phyloP scores from a whole-genome alignment of 2,329 filamentous ascomycete genomes.

The Cytospora chrysosperma region DNA sequence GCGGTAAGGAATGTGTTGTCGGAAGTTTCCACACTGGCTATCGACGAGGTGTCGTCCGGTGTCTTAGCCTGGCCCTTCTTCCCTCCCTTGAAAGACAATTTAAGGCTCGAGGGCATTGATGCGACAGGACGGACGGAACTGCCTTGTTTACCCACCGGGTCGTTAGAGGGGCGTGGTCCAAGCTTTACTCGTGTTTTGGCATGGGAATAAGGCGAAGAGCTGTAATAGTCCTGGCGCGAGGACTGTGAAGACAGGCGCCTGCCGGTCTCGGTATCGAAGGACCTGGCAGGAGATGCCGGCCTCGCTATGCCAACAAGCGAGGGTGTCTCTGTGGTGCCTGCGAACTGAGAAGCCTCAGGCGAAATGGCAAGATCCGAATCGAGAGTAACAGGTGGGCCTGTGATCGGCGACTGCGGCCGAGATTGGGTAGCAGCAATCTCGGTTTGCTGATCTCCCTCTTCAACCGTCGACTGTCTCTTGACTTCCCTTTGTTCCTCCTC shows the following conservation, averaged over 20 bases:
- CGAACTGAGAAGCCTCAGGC: conserved; percentile 51
- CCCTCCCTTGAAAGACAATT: conserved; percentile 60
- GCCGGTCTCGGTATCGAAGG: conserved; percentile 39
- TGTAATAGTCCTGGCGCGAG: conserved; percentile 50
- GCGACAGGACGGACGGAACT: conserved; percentile 71
- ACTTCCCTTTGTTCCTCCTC: conserved; percentile 65
- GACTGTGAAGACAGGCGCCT: conserved; percentile 53
- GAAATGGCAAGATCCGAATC: conserved; percentile 52
- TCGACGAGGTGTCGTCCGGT: conserved; percentile 37
- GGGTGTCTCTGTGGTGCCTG: conserved; percentile 49
- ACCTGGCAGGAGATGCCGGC: conserved; percentile 46
- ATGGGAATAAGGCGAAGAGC: conserved; percentile 48
- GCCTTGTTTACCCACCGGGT: conserved; percentile 60
- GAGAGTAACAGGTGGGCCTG: conserved; percentile 45
- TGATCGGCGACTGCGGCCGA: conserved; percentile 34
- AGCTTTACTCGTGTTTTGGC: conserved; percentile 83
- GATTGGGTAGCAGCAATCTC: conserved; percentile 30
- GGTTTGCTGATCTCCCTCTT: conserved; percentile 41
- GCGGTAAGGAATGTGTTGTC: conserved; percentile 39
- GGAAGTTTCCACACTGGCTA: conserved; percentile 35
- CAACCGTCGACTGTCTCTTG: conserved; percentile 57
- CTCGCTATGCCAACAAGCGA: conserved; percentile 48
- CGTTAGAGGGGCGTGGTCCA: conserved; percentile 77
- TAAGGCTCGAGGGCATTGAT: conserved; percentile 77
- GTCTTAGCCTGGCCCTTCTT: conserved; percentile 48